phyloP scores from a whole-genome alignment of 768 basidiomycete species.

The Boletus sp. region DNA sequence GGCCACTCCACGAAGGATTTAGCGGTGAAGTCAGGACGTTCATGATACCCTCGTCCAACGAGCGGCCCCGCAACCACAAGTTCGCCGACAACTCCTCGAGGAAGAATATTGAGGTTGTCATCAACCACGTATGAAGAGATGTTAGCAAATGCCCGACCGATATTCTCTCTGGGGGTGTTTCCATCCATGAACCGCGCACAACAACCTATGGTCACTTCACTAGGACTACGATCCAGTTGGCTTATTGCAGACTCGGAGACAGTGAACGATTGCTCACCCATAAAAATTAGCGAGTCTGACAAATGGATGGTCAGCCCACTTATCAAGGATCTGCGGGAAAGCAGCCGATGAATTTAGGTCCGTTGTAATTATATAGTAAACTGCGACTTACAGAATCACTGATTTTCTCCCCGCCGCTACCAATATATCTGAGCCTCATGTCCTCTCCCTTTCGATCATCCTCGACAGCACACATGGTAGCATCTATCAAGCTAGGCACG shows the following conservation, averaged over 20 bases:
- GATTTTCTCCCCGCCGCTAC: slow-evolving; percentile 53
- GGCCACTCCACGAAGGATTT: slow-evolving; percentile 50
- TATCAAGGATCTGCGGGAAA: slow-evolving; percentile 38
- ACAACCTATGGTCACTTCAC: slow-evolving; percentile 53
- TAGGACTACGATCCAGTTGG: slow-evolving; percentile 34
- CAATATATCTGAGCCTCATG: slow-evolving; percentile 42
- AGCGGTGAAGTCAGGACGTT: slow-evolving; percentile 41
- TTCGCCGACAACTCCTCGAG: slow-evolving; percentile 46
- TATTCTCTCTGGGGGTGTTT: slow-evolving; percentile 41
- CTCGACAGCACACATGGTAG: slow-evolving; percentile 37
- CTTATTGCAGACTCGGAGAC: not conserved
- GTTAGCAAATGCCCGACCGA: slow-evolving; percentile 42
- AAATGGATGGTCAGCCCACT: slow-evolving; percentile 46
- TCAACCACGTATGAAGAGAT: slow-evolving; percentile 42
- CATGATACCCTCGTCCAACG: slow-evolving; percentile 51
- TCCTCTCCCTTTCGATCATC: slow-evolving; percentile 30
- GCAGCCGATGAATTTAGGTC: not conserved
- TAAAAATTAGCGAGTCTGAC: slow-evolving; percentile 50
- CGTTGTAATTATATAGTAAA: not conserved
- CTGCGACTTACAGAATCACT: slow-evolving; percentile 42
- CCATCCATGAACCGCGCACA: slow-evolving; percentile 43
- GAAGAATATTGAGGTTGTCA: slow-evolving; percentile 39
- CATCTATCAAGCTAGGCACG: slow-evolving; percentile 53
- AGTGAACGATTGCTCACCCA: slow-evolving; percentile 29
- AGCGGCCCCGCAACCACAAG: slow-evolving; percentile 50